Base-by-base conservation (phyloP, 139 green algal genomes). In the Micractinium conductrix region DNA sequence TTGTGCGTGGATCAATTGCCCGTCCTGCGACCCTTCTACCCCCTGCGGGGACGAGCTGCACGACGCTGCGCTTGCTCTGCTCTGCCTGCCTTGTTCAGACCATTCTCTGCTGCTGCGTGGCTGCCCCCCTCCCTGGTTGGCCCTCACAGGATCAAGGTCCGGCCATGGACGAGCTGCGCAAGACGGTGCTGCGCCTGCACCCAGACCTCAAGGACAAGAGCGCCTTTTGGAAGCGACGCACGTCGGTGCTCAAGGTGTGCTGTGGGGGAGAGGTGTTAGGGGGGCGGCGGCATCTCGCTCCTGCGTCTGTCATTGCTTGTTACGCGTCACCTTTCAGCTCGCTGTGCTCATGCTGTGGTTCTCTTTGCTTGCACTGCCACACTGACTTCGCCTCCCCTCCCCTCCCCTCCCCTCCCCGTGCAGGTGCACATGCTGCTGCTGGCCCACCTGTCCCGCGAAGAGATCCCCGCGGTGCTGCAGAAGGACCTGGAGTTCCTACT, bases 391-490 rank as follows among this genome's bases (percentile, higher is more conserved):
- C n/a, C n/a, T n/a, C n/a, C n/a, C n/a, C n/a, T n/a, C n/a, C n/a
- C n/a, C n/a, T n/a, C n/a, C n/a, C n/a, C n/a, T n/a, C n/a, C n/a
- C n/a, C n/a, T n/a, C n/a, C n/a, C n/a, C n/a, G n/a, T 58, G 30
- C 91, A 97, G 92, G 92, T 89, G 17, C 92, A 98, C 87, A 93
- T 98, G 91, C 85, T 98, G 84, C 79, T 98, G 74, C 89, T 98
- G 78, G 93, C 92, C 12, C 91, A 97, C 87, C 69, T 97, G 62
- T 91, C 93, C 62, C 86, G 94, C 2, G 84, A 90, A 40, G 67
- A 87, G 4, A 86, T 97, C 24, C 94, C 94, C 0, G 37, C 83
- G 1, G 35, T 72, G 7, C 90, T 98, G 78, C 80, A 83, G 22
- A 88, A 90, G 35, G 93, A 98, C 88, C 84, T 93, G 16, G 78